phyloP scores from a whole-genome alignment of 2,329 filamentous ascomycete genomes.

The Calonectria ilicicola region DNA sequence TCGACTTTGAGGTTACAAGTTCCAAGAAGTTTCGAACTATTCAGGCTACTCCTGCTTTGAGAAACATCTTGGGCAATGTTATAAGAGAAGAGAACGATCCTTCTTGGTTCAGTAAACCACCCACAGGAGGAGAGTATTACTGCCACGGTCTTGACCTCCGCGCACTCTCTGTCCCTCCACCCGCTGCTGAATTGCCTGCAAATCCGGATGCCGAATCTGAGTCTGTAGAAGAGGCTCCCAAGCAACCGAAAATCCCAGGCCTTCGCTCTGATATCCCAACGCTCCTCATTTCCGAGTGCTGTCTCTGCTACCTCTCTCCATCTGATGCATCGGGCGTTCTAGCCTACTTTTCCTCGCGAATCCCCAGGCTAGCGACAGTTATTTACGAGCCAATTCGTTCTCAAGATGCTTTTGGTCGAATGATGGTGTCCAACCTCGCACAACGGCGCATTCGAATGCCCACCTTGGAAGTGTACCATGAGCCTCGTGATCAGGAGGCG shows the following conservation, averaged over 20 bases:
- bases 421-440: slow-evolving; percentile 92
- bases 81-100: slow-evolving; percentile 45
- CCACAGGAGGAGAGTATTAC: slow-evolving; percentile 58
- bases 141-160: slow-evolving; percentile 80
- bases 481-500: slow-evolving; percentile 74
- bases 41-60: slow-evolving; percentile 58
- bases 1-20: slow-evolving; percentile 88
- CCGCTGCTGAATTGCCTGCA: neutral
- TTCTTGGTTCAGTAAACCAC: slow-evolving; percentile 60
- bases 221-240: slow-evolving; percentile 2
- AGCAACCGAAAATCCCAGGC: slow-evolving; percentile 47
- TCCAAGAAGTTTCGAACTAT: slow-evolving; percentile 70
- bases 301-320: slow-evolving; percentile 86
- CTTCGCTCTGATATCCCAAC: slow-evolving; percentile 76
- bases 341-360: slow-evolving; percentile 69
- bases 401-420: slow-evolving; percentile 86
- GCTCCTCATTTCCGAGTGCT: slow-evolving; percentile 93
- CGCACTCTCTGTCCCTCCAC: slow-evolving; percentile 53
- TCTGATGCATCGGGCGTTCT: slow-evolving; percentile 74
- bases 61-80: slow-evolving; percentile 52
- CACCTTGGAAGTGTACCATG: slow-evolving; percentile 80
- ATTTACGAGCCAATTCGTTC: slow-evolving; percentile 92
- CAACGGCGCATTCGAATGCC: slow-evolving; percentile 86
- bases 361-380: slow-evolving; percentile 68
- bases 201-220: neutral